These are phyloP conservation scores for Pseudonectria buxi DNA, from an alignment of 2,329 filamentous ascomycete genomes.

Conservation along the genomic window DNA sequence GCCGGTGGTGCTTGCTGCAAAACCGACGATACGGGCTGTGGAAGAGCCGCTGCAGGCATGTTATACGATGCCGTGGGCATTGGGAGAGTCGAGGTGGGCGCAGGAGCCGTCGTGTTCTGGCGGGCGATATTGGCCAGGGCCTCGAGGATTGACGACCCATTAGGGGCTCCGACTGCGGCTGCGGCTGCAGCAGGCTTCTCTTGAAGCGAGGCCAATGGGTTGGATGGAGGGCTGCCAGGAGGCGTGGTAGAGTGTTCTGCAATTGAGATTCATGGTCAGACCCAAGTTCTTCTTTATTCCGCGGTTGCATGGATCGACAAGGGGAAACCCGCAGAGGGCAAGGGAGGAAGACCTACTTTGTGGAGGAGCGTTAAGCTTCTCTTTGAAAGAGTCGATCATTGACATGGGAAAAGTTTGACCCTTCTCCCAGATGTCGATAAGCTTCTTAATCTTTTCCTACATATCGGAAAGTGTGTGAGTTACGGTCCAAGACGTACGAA, in stretches of 20 bases:
- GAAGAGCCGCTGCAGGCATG: constrained; percentile 27
- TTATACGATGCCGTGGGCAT: constrained; percentile 39
- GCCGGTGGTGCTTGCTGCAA: constrained; percentile 14
- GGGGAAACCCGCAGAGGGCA: constrained; percentile 4
- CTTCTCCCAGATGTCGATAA: constrained; percentile 97
- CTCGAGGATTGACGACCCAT: constrained; percentile 61
- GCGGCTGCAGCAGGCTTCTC: constrained; percentile 21
- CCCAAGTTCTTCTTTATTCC: constrained; percentile 6
- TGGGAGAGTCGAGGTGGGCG: constrained; percentile 31
- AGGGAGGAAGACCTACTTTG: constrained; percentile 53
- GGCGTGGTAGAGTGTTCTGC: constrained; percentile 67
- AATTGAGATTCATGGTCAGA: constrained; percentile 34
- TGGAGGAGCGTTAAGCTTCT: constrained; percentile 61
- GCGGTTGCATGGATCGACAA: not conserved
- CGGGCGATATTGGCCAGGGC: constrained; percentile 75
- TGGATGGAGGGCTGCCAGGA: constrained; percentile 51
- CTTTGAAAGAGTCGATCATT: constrained; percentile 76
- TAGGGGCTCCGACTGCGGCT: constrained; percentile 33
- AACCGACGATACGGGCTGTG: constrained; percentile 25
- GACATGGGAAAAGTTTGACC: constrained; percentile 79
- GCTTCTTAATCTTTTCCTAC: constrained; percentile 90
- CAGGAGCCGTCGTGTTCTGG: constrained; percentile 53
- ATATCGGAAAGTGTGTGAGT: constrained; percentile 38
- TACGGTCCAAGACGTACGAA: constrained; percentile 21
- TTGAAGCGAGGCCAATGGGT: constrained; percentile 34